Evolutionary conservation across 2,329 filamentous ascomycete species (phyloP).

Genomic region (Elsinoe batatas): DNA sequence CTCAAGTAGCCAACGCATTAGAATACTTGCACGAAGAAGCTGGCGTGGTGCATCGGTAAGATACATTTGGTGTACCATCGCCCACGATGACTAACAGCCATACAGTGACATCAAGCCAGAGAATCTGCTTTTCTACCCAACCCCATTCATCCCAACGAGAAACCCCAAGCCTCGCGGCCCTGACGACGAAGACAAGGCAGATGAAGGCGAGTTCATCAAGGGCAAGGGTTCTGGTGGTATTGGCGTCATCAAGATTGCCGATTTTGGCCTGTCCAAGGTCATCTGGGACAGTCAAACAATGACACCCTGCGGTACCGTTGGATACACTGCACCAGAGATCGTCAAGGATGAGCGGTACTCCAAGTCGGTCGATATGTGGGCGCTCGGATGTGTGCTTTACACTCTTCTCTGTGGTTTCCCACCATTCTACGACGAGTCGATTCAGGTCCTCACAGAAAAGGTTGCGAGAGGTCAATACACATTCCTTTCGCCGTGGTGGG

Average conservation of each 20-base stretch:
- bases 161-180: slow-evolving; percentile 69
- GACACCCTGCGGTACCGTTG: slow-evolving; percentile 97
- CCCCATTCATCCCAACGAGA: slow-evolving; percentile 69
- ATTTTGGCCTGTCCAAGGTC: slow-evolving; percentile 95
- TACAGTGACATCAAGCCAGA: slow-evolving; percentile 93
- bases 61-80: slow-evolving; percentile 3
- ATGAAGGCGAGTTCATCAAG: slow-evolving; percentile 84
- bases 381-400: slow-evolving; percentile 90
- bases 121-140: slow-evolving; percentile 87
- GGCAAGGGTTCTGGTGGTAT: slow-evolving; percentile 83
- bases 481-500: slow-evolving; percentile 98
- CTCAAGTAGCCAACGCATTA: slow-evolving; percentile 87
- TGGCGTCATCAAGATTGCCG: slow-evolving; percentile 90
- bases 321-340: slow-evolving; percentile 95
- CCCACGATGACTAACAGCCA: slow-evolving; percentile 27
- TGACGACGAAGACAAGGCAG: slow-evolving; percentile 93
- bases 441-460: slow-evolving; percentile 93
- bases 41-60: slow-evolving; percentile 93
- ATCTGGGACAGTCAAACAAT: slow-evolving; percentile 98
- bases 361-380: slow-evolving; percentile 99
- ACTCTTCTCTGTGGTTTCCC: slow-evolving; percentile 95
- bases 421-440: slow-evolving; percentile 97
- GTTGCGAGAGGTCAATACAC: slow-evolving; percentile 95
- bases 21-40: slow-evolving; percentile 91
- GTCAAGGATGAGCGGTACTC: slow-evolving; percentile 98